Base-by-base conservation (phyloP, 2,329 filamentous ascomycete genomes). In the Dendrostoma leiphaemia region DNA sequence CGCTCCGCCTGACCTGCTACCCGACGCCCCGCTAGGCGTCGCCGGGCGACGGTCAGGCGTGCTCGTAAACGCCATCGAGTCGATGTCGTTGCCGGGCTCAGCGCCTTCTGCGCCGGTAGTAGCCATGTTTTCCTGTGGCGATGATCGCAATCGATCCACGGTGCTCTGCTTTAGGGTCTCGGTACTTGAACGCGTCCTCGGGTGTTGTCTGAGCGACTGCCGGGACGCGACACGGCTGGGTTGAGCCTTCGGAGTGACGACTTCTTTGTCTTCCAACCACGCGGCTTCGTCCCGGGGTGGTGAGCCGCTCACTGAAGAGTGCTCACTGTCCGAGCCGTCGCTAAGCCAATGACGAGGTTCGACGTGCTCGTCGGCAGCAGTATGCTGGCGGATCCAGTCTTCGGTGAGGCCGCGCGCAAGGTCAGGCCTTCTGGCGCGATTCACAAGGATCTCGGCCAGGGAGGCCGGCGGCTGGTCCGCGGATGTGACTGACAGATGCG, bases 381-480 rank as follows among this genome's bases (percentile, higher is more conserved):
- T 85, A 65, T 92, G 90, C 58, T 90, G 88, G 57, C 89, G 87
- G 61, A 94, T 91, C 90, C 90, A 93, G 74, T 91, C 88, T 69
- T 92, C 88, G 0, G 88, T 91, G 51, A 92, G 80, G 56, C 86
- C 84, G 60, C 78, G 76, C 15, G 78, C 74, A 53, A 81, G 76
- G 21, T 48, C 56, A 9, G 48, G 48, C 66, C 84, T 74, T 65
- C 84, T 73, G 46, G 78, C 84, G 60, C 84, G 79, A 63, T 86
- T 86, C 45, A 81, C 82, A 58, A 87, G 79, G 23, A 86, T 82
- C 8, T 82, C 80, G 49, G 76, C 71, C 21, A 74, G 60, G 6
- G 67, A 76, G 2, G 66, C 60, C 5, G 63, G 63, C n/a, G 66
- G 67, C 47, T 67, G 63, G 32, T 76, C 71, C 7, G 69, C 63